Percentiles rank a stretch among this genome's conserved stretches.
These are phyloP conservation scores for Euphorbia pulcherrima DNA, from an alignment of 345 rosid genomes.

Conservation along the genomic window DNA sequence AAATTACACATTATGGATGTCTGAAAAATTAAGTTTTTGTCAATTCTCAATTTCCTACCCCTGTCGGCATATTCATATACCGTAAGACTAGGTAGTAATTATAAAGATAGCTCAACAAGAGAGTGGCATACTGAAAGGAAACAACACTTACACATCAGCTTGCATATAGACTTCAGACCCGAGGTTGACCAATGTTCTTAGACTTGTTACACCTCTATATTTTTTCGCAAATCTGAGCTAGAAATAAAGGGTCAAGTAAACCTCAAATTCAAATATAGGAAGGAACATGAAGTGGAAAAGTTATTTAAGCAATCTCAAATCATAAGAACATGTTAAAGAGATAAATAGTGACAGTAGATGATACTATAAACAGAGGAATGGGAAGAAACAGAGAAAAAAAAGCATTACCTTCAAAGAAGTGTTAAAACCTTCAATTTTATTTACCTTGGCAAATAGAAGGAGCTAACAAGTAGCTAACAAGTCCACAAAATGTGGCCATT, in stretches of 20 bases:
- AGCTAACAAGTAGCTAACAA: neutral
- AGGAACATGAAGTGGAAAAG: neutral
- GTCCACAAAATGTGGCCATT: neutral
- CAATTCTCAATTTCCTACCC: neutral
- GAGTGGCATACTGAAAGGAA: constrained; percentile 8
- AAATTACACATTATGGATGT: neutral
- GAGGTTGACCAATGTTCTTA: constrained; percentile 82
- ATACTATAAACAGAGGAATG: no score
- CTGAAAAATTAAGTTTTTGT: neutral
- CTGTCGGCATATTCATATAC: neutral
- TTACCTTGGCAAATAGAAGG: neutral
- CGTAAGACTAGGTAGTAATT: neutral
- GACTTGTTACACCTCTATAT: constrained; percentile 71
- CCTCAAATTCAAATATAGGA: neutral
- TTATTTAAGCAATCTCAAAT: neutral
- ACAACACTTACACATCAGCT: constrained; percentile 73
- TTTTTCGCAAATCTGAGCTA: constrained; percentile 80
- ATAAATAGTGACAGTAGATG: neutral
- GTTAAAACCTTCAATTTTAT: neutral
- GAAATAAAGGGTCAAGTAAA: constrained; percentile 32
- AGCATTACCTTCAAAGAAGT: neutral
- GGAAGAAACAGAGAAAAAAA: neutral
- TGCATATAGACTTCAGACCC: constrained; percentile 96
- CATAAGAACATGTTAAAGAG: neutral
- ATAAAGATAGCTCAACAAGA: neutral